Base-by-base conservation (phyloP, 495 filamentous ascomycete species). In the Lichenothelia convexa region DNA sequence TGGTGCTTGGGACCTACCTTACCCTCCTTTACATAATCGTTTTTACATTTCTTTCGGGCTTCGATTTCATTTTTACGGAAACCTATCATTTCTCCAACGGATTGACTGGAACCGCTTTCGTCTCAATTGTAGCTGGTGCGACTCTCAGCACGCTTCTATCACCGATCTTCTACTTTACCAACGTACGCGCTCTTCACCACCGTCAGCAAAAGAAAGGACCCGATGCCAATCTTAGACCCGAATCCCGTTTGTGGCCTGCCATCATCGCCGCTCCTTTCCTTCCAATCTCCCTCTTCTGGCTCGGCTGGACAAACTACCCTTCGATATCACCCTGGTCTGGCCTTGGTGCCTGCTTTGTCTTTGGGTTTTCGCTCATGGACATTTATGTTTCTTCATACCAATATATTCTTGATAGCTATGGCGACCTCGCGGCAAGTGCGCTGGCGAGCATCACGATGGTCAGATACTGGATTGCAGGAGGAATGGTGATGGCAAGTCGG, bases 381-480 rank as follows among this genome's bases (percentile, higher is more conserved):
- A 44, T 59, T n/a, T 73, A 66, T 45, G 60, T 66, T 43, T 54
- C 55, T 41, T 57, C 51, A 21, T 68, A 70, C 45, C 58, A 66
- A 51, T 74, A 72, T 43, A 61, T 73, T 32, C 65, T 72, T 30
- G 65, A 71, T 36, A 55, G 54, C 17, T 74, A 72, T 45, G 63
- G 60, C 8, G 51, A 51, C 30, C 57, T 61, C 34, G 47, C 60
- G 1, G 67, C 62, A 1, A 61, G 53, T 49, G 35, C 38, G 20
- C 52, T 71, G 29, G 61, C 62, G 3, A 61, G 59, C 40, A 59
- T 65, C 36, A 67, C 66, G 2, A 50, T 69, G 9, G 51, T 64
- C 9, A 50, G 69, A 18, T 72, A 73, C 34, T 45, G 57, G 11
- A 57, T 60, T 21, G 62, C 68, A 1, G 67, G 67, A 0, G 65